Evolutionary conservation across 1,284 basidiomycete species (phyloP).

Genomic region (Austroboletus niveus): DNA sequence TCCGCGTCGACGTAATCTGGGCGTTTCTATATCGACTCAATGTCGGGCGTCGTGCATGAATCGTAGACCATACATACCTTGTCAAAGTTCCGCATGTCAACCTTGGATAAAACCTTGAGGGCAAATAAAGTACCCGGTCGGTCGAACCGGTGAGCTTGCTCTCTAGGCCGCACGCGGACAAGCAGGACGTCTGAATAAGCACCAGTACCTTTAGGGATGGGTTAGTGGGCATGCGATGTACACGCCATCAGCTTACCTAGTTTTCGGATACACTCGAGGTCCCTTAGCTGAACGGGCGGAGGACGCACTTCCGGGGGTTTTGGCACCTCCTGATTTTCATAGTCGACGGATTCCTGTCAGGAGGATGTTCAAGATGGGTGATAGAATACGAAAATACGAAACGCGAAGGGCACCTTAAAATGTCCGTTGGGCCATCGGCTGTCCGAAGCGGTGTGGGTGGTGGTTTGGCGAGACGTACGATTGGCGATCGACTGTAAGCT

Average conservation of each 20-base stretch:
- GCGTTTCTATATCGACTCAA: conserved; percentile 14
- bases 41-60: not conserved
- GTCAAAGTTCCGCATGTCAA: conserved; percentile 28
- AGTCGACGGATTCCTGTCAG: conserved; percentile 10
- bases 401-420: conserved; percentile 3
- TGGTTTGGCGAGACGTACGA: conserved; percentile 3
- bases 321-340: conserved; percentile 4
- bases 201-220: conserved; percentile 36
- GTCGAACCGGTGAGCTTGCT: conserved; percentile 28
- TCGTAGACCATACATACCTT: conserved; percentile 20
- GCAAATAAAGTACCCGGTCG: conserved; percentile 36
- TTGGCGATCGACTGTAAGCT: conserved; percentile 5
- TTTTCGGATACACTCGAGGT: conserved; percentile 40
- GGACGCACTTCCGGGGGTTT: conserved; percentile 28
- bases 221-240: conserved; percentile 2
- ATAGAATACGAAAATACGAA: not conserved
- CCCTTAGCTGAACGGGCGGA: conserved; percentile 31
- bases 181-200: conserved; percentile 41
- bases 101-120: conserved; percentile 43
- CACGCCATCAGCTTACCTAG: conserved; percentile 33
- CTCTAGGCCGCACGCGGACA: conserved; percentile 30
- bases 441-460: too few relatives aligned
- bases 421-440: not conserved
- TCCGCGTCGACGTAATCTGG: conserved; percentile 38
- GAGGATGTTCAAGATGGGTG: not conserved